These are phyloP conservation scores for Exobasidium cylindrosporum DNA, from an alignment of 1,284 basidiomycete genomes.

Conservation along the genomic window DNA sequence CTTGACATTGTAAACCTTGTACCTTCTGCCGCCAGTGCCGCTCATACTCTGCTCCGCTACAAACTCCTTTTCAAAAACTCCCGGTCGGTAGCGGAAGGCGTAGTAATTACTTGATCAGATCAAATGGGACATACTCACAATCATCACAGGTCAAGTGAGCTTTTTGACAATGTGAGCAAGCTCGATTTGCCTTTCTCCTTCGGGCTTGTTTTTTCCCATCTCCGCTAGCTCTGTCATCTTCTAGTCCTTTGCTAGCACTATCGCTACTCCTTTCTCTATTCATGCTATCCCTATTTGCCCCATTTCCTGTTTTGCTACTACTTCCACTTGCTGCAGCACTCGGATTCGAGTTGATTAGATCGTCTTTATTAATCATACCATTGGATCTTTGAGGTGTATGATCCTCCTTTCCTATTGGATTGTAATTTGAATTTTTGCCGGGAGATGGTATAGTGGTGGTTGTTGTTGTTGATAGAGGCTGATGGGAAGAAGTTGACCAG, in stretches of 20 bases:
- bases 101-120: too few species aligned
- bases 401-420: background rate
- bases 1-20: too few species aligned
- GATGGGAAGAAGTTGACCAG: background rate
- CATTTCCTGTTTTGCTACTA: background rate
- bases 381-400: background rate
- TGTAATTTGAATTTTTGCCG: background rate
- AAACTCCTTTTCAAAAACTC: too few species aligned
- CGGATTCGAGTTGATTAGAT: constrained; percentile 7
- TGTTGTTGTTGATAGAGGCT: background rate
- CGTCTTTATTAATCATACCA: background rate
- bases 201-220: constrained; percentile 12
- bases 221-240: constrained; percentile 4
- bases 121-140: too few species aligned
- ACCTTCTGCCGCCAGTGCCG: too few species aligned
- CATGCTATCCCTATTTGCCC: background rate
- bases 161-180: constrained; percentile 88
- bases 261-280: background rate
- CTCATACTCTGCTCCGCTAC: too few species aligned
- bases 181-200: constrained; percentile 75
- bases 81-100: too few species aligned
- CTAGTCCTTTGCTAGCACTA: background rate
- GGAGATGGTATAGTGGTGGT: background rate
- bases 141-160: constrained; percentile 97
- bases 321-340: background rate